Percentiles rank a stretch among this genome's conserved stretches.
These are phyloP conservation scores for Pseudoperonospora humuli DNA, from an alignment of 352 stramenopile genomes.

Conservation along the genomic window DNA sequence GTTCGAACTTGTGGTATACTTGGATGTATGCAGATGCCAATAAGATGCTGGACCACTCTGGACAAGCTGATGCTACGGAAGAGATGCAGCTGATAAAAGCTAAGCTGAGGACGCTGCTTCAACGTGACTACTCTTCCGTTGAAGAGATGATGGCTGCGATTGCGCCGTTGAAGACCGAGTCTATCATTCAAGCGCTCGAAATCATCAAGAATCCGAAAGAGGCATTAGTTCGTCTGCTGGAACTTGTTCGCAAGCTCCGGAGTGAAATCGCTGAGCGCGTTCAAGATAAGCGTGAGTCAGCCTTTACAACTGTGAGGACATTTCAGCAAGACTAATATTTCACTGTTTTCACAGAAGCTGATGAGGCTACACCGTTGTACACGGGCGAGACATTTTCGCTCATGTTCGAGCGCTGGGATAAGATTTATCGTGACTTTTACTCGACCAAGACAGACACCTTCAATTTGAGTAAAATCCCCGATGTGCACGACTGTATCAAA, in stretches of 20 bases:
- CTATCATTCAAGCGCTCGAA: slow-evolving; percentile 66
- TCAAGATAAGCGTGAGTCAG: slow-evolving; percentile 52
- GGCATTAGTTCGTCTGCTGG: slow-evolving; percentile 53
- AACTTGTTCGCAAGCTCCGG: slow-evolving; percentile 71
- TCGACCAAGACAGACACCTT: slow-evolving; percentile 85
- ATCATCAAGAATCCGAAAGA: slow-evolving; percentile 82
- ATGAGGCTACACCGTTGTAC: slow-evolving; percentile 87
- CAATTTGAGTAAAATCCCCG: slow-evolving; percentile 94
- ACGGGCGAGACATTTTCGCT: slow-evolving; percentile 94
- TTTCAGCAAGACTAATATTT: background rate
- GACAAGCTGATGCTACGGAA: slow-evolving; percentile 95
- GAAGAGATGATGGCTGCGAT: slow-evolving; percentile 63
- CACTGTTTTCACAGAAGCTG: slow-evolving; percentile 30
- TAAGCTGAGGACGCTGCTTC: slow-evolving; percentile 89
- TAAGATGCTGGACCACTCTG: slow-evolving; percentile 98
- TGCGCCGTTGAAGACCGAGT: slow-evolving; percentile 65
- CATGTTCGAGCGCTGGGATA: slow-evolving; percentile 91
- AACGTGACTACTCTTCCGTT: slow-evolving; percentile 58
- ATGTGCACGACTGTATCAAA: slow-evolving; percentile 97
- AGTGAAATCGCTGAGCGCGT: slow-evolving; percentile 66
- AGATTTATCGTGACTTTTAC: slow-evolving; percentile 94
- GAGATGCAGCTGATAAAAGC: slow-evolving; percentile 76
- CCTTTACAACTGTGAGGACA: background rate
- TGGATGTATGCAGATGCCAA: slow-evolving; percentile 50
- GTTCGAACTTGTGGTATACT: background rate